phyloP scores from a whole-genome alignment of 2,329 filamentous ascomycete species.

The Magnaporthales sp. region DNA sequence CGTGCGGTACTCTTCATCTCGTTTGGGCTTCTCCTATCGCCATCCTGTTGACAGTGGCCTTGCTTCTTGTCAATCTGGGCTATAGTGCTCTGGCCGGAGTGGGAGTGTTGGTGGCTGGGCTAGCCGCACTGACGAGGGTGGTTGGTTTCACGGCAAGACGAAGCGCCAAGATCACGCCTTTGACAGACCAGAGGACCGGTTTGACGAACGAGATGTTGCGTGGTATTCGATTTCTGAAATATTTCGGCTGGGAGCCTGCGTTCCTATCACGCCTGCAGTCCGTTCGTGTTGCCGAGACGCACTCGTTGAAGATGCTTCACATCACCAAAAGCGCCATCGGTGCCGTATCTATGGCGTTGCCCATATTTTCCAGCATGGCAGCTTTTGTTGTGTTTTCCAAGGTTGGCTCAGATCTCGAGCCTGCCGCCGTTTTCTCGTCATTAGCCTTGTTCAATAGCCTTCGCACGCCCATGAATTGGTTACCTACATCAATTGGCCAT shows the following conservation, averaged over 20 bases:
- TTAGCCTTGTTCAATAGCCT: constrained; percentile 15
- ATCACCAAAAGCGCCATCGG: constrained; percentile 21
- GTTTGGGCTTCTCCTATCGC: constrained; percentile 78
- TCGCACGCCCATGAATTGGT: constrained; percentile 13
- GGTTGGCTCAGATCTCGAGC: constrained; percentile 3
- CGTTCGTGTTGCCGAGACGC: constrained; percentile 10
- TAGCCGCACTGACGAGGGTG: constrained; percentile 19
- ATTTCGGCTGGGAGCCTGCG: constrained; percentile 87
- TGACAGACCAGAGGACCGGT: constrained; percentile 80
- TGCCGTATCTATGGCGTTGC: constrained; percentile 11
- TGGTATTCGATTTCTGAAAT: constrained; percentile 95
- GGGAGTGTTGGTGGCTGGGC: constrained; percentile 17
- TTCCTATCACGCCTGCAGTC: constrained; percentile 41
- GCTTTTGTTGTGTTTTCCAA: constrained; percentile 8
- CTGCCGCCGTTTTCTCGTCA: constrained; percentile 14
- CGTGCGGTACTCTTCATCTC: constrained; percentile 84
- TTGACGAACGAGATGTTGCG: constrained; percentile 86
- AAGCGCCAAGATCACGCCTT: background rate
- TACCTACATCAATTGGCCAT: constrained; percentile 14
- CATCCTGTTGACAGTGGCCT: constrained; percentile 64
- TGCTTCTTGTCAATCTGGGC: constrained; percentile 42
- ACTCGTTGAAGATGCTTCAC: constrained; percentile 5
- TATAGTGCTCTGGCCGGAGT: constrained; percentile 23
- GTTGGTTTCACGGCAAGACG: constrained; percentile 18
- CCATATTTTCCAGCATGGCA: constrained; percentile 10